Base-by-base conservation (phyloP, 192 early-diverging fungal species). In the Podila epigama region DNA sequence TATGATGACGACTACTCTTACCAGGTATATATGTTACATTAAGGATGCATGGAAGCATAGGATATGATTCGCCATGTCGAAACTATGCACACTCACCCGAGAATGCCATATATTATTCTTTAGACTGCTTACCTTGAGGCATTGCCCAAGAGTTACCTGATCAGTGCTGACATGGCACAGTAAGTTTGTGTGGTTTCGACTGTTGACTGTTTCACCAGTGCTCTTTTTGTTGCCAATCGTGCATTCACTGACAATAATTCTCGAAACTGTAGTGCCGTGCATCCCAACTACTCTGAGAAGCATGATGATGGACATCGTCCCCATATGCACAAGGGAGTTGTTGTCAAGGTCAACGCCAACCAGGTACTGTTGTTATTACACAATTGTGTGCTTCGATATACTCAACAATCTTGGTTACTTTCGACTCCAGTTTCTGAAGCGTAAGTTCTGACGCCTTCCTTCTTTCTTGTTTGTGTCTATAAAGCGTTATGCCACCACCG, bases 271-370 rank as follows among this genome's bases (percentile, higher is more conserved):
- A 44, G 41, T 48, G 73, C 73, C 22, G 73, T 77, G 18, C 80
- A 79, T 64, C 69, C 72, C 58, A 79, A 85, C 64, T 83, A 86
- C 64, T 63, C 82, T 59, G 96, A 97, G 39, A 97, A 94, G 83
- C 92, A 98, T 70, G 97, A 99, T 79, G 92, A 90, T 39, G 90
- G 95, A 70, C 97, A 99, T 80, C 88, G 92, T 10, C 97, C 97
- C 4, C 71, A 85, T 51, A 92, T 98, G 88, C 92, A 98, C 80
- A 89, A 92, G 69, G 98, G 98, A 18, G 90, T 95, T 41, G 96
- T 97, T 22, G 94, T 99, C 79, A 99, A 99, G 89, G 73, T 92
- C 50, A 99, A 99, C 66, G 95, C 97, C 51, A 99, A 98, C 85
- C 96, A 98, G 85, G 85, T 84, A 83, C 34, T n/a, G n/a, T n/a